Percentiles rank a stretch among this genome's conserved stretches.
Evolutionary conservation across 306 rosid species (phyloP).

Genomic region (Datisca glomerata): DNA sequence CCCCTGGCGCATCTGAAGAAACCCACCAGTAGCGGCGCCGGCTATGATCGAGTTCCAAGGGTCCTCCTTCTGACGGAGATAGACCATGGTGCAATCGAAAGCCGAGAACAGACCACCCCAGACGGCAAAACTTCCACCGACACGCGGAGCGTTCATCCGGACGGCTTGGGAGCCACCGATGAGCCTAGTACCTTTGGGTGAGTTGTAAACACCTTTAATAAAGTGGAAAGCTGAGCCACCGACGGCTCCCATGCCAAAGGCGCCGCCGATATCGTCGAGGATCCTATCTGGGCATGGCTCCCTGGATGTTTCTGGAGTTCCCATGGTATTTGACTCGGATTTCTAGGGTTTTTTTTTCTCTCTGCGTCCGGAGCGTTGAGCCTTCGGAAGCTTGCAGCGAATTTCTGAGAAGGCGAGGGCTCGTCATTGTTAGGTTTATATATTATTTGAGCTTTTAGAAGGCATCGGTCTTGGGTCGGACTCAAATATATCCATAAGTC

Average conservation of each 20-base stretch:
- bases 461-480: too few species aligned
- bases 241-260: constrained; percentile 89
- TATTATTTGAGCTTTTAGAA: too few species aligned
- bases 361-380: too few species aligned
- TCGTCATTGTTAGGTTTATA: too few species aligned
- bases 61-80: constrained; percentile 80
- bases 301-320: constrained; percentile 72
- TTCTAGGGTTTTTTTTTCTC: too few species aligned
- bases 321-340: too few species aligned
- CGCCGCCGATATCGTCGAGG: constrained; percentile 80
- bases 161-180: constrained; percentile 67
- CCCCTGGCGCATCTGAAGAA: constrained; percentile 80
- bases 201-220: constrained; percentile 62
- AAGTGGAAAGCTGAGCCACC: constrained; percentile 89
- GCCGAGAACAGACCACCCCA: constrained; percentile 91
- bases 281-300: constrained; percentile 90
- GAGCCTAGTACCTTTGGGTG: constrained; percentile 54
- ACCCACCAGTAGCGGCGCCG: constrained; percentile 82
- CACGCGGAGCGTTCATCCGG: constrained; percentile 77
- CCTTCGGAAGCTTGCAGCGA: too few species aligned
- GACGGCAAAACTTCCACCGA: constrained; percentile 76
- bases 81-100: constrained; percentile 77
- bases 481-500: too few species aligned
- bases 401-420: too few species aligned
- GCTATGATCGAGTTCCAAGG: constrained; percentile 87